phyloP scores from a whole-genome alignment of 495 filamentous ascomycete genomes.

The Penicillium waksmanii region DNA sequence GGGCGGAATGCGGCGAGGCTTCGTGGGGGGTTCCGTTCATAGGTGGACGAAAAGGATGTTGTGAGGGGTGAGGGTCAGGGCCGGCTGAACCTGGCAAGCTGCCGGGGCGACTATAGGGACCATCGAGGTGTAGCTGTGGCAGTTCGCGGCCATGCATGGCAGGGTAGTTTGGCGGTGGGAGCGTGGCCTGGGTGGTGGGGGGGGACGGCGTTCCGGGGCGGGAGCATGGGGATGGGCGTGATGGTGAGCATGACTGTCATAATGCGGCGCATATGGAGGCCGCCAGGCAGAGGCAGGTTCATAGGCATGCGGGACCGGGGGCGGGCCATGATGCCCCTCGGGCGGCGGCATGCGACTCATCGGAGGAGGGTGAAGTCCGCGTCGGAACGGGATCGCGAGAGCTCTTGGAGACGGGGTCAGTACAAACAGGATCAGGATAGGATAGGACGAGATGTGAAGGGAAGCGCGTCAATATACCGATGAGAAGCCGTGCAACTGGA shows the following conservation, averaged over 20 bases:
- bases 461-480: constrained; percentile 15
- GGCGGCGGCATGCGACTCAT: constrained; percentile 43
- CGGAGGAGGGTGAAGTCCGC: constrained; percentile 12
- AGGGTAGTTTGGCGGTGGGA: constrained; percentile 24
- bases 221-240: constrained; percentile 17
- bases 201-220: constrained; percentile 36
- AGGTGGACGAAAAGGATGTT: constrained; percentile 27
- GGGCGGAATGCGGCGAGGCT: constrained; percentile 38
- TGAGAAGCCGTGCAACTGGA: constrained; percentile 21
- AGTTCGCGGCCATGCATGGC: constrained; percentile 42
- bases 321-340: constrained; percentile 33
- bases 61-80: constrained; percentile 25
- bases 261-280: constrained; percentile 34
- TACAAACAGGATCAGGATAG: too few species aligned
- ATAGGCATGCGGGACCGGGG: constrained; percentile 35
- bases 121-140: constrained; percentile 43
- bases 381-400: constrained; percentile 19
- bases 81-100: constrained; percentile 34
- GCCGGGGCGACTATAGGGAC: constrained; percentile 41
- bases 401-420: background rate
- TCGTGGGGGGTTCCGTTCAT: constrained; percentile 46
- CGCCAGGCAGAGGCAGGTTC: constrained; percentile 43
- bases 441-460: background rate
- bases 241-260: constrained; percentile 19
- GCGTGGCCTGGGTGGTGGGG: constrained; percentile 34